Evolutionary conservation across 352 stramenopile species (phyloP), one percentile per base, ranked within the genome.

Genomic region (Bremia lactucae): DNA sequence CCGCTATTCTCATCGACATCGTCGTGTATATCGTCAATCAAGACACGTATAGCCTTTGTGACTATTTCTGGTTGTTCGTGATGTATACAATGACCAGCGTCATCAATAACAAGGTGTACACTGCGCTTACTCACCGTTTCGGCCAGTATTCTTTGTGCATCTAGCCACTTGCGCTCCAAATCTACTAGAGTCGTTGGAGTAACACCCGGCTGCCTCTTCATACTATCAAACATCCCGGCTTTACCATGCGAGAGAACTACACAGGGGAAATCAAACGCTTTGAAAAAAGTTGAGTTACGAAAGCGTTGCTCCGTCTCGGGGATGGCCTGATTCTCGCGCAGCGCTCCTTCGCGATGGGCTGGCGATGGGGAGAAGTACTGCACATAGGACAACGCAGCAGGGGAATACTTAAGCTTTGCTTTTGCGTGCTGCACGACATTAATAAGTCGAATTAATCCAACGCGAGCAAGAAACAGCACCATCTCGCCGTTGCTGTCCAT

Each of bases 401-500:
- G 21, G 9, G 72, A 67, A 47, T 79, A 90, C 35, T 81, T 83
- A 5, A 62, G 40, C 29, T 42, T 43, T 10, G 62, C 62, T 55
- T 85, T 84, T 36, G 72, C 38, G 36, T 52, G 55, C 48, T 90
- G 77, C 36, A 90, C 59, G 18, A 61, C 54, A 39, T 72, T 72
- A 45, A 90, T 70, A 13, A 87, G 60, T 6, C 77, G 74, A 22
- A 90, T 72, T 38, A 90, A 28, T 6, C 74, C 77, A 14, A 87
- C 45, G 24, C 62, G 59, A 20, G 73, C 59, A 5, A 83, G 62
- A 22, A 36, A 44, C 22, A 82, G 46, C 31, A 88, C 69, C 20
- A 57, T 81, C 33, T 69, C 59, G 13, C 71, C 59, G 29, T 89
- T 89, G 14, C 28, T 49, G 49, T 87, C 72, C 63, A 86, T 84